Base-by-base conservation (phyloP, 495 filamentous ascomycete genomes). In the Penicillium malachiteum region DNA sequence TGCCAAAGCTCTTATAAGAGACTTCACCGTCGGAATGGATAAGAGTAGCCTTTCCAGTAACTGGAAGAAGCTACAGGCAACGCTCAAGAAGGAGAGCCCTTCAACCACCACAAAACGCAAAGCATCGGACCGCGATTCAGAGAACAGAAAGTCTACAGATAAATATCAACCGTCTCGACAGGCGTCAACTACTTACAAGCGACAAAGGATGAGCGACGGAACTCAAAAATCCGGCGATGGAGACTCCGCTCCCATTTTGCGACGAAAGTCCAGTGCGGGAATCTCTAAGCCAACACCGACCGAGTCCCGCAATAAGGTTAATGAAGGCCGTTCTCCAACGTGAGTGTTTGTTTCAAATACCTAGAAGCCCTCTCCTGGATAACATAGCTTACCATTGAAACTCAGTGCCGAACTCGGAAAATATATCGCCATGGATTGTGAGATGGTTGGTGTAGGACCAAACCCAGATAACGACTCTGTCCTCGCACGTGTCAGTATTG, bases 401-500 rank as follows among this genome's bases (percentile, higher is more conserved):
- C 46, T 12, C 52, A 79, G 76, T 32, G 69, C 65, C 13, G 82
- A 87, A 43, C 65, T 88, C 43, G 92, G 92, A 48, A 94, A 91
- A 79, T 97, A 94, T 65, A 69, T 98, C 42, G 88, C 90, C 34
- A 81, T 98, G 42, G 95, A 98, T 75, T 97, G 94, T 71, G 94
- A 98, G 74, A 98, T 98, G 94, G 93, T 98, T 14, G 94, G 94
- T 38, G 84, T 91, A 10, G 91, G 91, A 2, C 84, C 87, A 1
- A 78, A 81, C 34, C 80, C 79, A 3, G 84, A 87, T 39, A 68
- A 75, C 43, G 83, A 89, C 63, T 87, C 85, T 10, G 83, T 82
- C 3, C 81, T 97, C 32, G 94, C 95, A 3, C 82, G 94, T 11
- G 87, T 92, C 50, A 91, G 87, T 64, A 76, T 95, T 18, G 91